Conservation (phyloP, 2,329 filamentous ascomycete genomes). For the Fusarium verticillioides region DNA sequence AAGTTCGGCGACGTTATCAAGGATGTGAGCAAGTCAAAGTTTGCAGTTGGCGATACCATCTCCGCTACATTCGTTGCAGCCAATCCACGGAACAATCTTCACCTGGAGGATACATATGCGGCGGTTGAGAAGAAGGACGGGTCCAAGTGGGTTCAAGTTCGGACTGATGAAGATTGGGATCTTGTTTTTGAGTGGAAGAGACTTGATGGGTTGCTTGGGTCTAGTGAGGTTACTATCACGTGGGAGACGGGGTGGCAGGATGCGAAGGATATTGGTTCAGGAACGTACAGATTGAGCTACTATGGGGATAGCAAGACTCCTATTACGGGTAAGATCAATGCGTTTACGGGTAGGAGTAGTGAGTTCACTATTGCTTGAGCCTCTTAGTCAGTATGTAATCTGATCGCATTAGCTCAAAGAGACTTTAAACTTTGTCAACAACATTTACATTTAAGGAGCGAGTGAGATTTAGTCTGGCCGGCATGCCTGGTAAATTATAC, state of each 20-base stretch:
- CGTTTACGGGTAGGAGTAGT: background rate
- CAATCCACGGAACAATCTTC: conserved; percentile 1
- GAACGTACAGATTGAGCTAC: background rate
- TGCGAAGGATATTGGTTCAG: background rate
- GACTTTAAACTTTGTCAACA: no score
- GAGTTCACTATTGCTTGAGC: background rate
- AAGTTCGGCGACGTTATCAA: background rate
- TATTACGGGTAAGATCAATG: background rate
- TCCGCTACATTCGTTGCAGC: background rate
- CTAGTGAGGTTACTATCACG: background rate
- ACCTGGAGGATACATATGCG: background rate
- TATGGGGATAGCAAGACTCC: conserved; percentile 11
- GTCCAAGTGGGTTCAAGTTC: background rate
- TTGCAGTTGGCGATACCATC: background rate
- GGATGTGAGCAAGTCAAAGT: background rate
- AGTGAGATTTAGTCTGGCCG: no score
- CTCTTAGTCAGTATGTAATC: background rate
- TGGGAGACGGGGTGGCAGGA: conserved; percentile 14
- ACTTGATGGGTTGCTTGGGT: background rate
- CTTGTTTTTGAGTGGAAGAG: conserved; percentile 10
- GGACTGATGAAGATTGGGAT: conserved; percentile 11
- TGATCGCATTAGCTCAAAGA: no score
- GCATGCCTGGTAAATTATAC: no score
- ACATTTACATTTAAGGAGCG: no score
- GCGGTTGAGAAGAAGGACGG: conserved; percentile 5